Percentiles rank a stretch among this genome's conserved stretches.
Evolutionary conservation across 768 basidiomycete species (phyloP).

Genomic region (Hortiboletus campestris): DNA sequence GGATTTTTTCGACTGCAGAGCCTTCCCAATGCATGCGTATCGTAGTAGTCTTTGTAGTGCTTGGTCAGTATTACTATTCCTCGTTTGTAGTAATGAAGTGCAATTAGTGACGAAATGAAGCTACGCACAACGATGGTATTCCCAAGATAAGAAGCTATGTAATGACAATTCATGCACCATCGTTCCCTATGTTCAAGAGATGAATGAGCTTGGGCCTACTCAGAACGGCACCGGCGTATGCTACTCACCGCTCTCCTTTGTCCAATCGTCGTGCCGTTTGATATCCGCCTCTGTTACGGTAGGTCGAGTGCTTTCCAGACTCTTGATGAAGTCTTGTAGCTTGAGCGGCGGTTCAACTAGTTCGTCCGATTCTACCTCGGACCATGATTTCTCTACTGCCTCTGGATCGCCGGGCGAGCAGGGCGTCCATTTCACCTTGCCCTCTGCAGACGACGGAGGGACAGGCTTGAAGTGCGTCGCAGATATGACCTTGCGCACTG

Average conservation of each 20-base stretch:
- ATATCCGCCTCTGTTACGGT: constrained; percentile 91
- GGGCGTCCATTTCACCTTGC: constrained; percentile 76
- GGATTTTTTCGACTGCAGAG: constrained; percentile 3
- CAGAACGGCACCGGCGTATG: not conserved
- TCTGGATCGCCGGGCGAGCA: constrained; percentile 92
- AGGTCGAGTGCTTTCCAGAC: constrained; percentile 73
- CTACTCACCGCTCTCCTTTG: constrained; percentile 71
- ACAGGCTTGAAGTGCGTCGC: constrained; percentile 91
- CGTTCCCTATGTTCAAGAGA: constrained; percentile 23
- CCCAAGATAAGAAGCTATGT: constrained; percentile 9
- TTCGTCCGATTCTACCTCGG: constrained; percentile 83
- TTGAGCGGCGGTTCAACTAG: constrained; percentile 84
- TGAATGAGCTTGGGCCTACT: not conserved
- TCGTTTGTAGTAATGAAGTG: constrained; percentile 2
- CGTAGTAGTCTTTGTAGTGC: constrained; percentile 24
- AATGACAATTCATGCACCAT: constrained; percentile 28
- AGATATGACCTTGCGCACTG: constrained; percentile 91
- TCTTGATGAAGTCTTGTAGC: constrained; percentile 77
- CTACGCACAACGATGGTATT: constrained; percentile 9
- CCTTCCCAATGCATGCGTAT: constrained; percentile 13
- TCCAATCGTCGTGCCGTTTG: constrained; percentile 79
- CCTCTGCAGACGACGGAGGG: constrained; percentile 16
- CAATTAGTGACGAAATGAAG: not conserved
- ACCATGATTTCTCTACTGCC: constrained; percentile 87
- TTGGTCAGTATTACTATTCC: constrained; percentile 18